These are phyloP conservation scores for Diplotaxis tenuifolia DNA, from an alignment of 345 rosid genomes.

Conservation along the genomic window DNA sequence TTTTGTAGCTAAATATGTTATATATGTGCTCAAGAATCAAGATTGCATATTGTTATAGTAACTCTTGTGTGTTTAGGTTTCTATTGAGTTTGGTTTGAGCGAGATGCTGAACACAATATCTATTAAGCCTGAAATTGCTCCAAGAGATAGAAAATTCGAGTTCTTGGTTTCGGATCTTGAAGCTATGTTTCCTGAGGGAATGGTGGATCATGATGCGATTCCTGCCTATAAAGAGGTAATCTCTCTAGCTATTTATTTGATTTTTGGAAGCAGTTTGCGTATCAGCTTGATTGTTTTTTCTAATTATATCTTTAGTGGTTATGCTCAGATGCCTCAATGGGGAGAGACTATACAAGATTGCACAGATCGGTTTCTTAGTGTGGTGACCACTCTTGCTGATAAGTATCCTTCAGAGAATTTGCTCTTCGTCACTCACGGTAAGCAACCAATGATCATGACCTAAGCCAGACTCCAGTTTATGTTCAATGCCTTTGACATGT, in stretches of 20 bases:
- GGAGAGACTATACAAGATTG: conserved; percentile 51
- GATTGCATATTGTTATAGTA: background rate
- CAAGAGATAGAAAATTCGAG: conserved; percentile 56
- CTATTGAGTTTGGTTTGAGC: conserved; percentile 75
- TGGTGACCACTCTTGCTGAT: conserved; percentile 59
- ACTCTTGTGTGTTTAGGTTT: conserved; percentile 40
- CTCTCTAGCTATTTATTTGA: background rate
- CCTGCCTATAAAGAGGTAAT: conserved; percentile 53
- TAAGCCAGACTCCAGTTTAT: too few relatives aligned
- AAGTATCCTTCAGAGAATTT: conserved; percentile 75
- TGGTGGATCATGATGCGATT: conserved; percentile 48
- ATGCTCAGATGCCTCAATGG: conserved; percentile 67
- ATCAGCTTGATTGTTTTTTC: background rate
- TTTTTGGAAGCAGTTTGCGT: background rate
- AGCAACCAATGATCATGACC: too few relatives aligned
- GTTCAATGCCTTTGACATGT: too few relatives aligned
- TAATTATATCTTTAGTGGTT: background rate
- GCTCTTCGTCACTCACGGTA: conserved; percentile 57
- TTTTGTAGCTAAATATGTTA: background rate
- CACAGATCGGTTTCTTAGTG: conserved; percentile 50
- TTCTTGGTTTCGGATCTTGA: conserved; percentile 57
- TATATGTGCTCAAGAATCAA: background rate
- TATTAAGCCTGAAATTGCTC: conserved; percentile 48
- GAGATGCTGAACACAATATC: conserved; percentile 61
- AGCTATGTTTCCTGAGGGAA: conserved; percentile 56